phyloP scores from a whole-genome alignment of 2,329 filamentous ascomycete genomes.

The Beauveria asiatica region DNA sequence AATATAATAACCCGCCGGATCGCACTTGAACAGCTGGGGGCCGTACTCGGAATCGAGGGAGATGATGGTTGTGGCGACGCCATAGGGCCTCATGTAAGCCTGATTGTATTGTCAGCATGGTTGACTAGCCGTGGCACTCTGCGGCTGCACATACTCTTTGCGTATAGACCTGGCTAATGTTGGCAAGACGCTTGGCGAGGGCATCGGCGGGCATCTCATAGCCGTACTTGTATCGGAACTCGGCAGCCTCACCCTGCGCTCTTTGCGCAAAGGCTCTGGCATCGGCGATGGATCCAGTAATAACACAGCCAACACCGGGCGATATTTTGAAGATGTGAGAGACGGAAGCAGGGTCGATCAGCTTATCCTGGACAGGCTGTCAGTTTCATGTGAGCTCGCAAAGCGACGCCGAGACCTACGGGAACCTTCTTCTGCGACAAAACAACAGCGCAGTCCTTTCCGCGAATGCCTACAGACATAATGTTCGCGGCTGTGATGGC shows the following conservation, averaged over 20 bases:
- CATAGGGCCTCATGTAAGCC: constrained; percentile 97
- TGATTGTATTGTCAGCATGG: constrained; percentile 17
- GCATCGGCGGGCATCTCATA: constrained; percentile 99
- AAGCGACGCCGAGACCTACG: constrained; percentile 46
- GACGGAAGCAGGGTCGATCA: constrained; percentile 94
- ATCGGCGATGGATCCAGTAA: constrained; percentile 98
- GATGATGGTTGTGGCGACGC: constrained; percentile 90
- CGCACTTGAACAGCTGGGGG: constrained; percentile 95
- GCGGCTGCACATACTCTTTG: constrained; percentile 60
- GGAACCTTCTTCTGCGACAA: constrained; percentile 99
- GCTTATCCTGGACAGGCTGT: constrained; percentile 68
- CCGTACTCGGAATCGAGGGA: constrained; percentile 88
- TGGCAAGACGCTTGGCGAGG: constrained; percentile 90
- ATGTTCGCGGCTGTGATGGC: constrained; percentile 99
- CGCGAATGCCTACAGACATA: constrained; percentile 90
- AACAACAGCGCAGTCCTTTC: constrained; percentile 95
- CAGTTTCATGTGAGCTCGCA: background rate
- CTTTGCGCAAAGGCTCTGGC: constrained; percentile 87
- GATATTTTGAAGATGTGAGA: constrained; percentile 97
- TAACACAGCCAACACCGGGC: constrained; percentile 91
- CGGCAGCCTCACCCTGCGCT: constrained; percentile 89
- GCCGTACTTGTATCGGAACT: constrained; percentile 97
- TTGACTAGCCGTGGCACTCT: background rate
- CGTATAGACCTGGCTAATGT: constrained; percentile 99
- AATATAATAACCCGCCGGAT: constrained; percentile 94